Evolutionary conservation across 2,329 filamentous ascomycete genomes (phyloP).

Genomic region (Fusarium udum): DNA sequence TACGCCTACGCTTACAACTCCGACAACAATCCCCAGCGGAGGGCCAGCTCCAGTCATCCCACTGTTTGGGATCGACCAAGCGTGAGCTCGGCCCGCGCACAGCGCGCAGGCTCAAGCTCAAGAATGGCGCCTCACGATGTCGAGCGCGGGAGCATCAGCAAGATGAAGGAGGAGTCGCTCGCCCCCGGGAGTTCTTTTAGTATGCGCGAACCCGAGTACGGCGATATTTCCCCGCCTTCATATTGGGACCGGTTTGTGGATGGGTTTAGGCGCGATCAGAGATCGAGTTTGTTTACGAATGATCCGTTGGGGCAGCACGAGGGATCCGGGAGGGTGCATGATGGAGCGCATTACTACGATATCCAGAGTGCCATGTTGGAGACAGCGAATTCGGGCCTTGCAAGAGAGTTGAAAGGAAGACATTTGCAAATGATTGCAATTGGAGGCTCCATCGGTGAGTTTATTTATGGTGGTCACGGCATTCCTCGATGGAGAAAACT

Average conservation of each 20-base stretch:
- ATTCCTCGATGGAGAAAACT: constrained; percentile 12
- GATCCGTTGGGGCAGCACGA: constrained; percentile 52
- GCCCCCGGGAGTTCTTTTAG: constrained; percentile 60
- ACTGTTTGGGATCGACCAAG: constrained; percentile 26
- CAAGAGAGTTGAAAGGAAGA: constrained; percentile 80
- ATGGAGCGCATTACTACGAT: constrained; percentile 63
- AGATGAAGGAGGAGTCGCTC: constrained; percentile 66
- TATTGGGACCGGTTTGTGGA: constrained; percentile 61
- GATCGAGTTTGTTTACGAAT: constrained; percentile 57
- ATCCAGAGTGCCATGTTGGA: constrained; percentile 70
- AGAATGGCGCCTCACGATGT: constrained; percentile 56
- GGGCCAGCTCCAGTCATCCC: constrained; percentile 34
- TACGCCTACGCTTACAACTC: constrained; percentile 11
- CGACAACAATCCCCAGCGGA: constrained; percentile 11
- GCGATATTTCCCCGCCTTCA: constrained; percentile 47
- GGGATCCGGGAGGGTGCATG: constrained; percentile 43
- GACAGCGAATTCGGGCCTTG: constrained; percentile 79
- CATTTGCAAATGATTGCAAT: constrained; percentile 99
- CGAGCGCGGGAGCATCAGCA: constrained; percentile 65
- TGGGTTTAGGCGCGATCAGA: constrained; percentile 71
- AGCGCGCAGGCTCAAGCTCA: constrained; percentile 43
- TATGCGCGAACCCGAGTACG: constrained; percentile 61
- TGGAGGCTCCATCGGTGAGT: constrained; percentile 82
- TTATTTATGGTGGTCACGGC: neutral
- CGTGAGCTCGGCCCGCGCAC: constrained; percentile 33